A percentile compares a stretch with the other conserved stretches of the same genome.
Conservation (phyloP, 1,139 yeast species). For the Candida sanyaensis region DNA sequence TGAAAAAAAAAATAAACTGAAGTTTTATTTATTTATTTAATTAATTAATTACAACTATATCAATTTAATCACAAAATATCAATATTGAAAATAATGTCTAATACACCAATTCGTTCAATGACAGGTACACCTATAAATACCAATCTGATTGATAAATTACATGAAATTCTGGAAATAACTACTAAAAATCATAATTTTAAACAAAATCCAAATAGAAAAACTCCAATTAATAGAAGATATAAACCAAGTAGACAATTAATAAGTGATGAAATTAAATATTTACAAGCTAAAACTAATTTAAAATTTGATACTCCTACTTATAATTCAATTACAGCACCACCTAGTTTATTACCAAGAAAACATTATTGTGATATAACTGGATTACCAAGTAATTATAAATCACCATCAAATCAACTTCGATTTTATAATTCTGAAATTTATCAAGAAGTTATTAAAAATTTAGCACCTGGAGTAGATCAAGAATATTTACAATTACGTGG, state of each 20-base stretch:
- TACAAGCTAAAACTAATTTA: conserved; percentile 42
- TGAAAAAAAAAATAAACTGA: neutral
- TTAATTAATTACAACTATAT: neutral
- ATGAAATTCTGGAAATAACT: conserved; percentile 42
- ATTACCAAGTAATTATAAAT: conserved; percentile 71
- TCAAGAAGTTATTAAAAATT: conserved; percentile 69
- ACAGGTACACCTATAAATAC: conserved; percentile 2
- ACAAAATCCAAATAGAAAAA: conserved; percentile 43
- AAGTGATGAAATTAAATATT: conserved; percentile 73
- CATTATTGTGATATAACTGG: conserved; percentile 96
- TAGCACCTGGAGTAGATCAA: conserved; percentile 93
- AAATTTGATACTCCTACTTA: conserved; percentile 57
- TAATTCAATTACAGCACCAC: conserved; percentile 78
- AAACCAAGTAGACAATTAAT: conserved; percentile 76
- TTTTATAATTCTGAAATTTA: conserved; percentile 85
- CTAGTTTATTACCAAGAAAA: conserved; percentile 77
- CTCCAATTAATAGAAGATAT: conserved; percentile 59
- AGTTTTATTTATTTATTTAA: neutral
- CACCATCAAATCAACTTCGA: conserved; percentile 75
- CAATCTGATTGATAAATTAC: conserved; percentile 22
- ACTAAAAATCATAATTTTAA: conserved; percentile 56
- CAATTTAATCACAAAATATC: neutral
- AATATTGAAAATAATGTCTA: neutral
- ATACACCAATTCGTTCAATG: conserved; percentile 6
- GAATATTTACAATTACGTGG: conserved; percentile 86